Conservation (phyloP, 139 green algal species). For the Chlorella sp. region DNA sequence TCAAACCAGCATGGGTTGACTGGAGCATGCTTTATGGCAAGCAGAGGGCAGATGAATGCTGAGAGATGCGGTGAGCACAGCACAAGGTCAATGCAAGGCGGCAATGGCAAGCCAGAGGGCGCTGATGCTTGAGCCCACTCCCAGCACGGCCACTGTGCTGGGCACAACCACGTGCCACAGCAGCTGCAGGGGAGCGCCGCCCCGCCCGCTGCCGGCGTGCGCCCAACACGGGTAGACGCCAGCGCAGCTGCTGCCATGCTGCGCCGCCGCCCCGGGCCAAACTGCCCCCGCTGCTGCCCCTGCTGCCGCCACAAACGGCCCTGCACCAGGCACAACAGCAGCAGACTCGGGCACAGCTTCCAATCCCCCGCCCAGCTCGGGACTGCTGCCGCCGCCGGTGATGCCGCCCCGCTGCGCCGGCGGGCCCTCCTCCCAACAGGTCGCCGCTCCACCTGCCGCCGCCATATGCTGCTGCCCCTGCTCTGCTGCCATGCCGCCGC, state of each 20-base stretch:
- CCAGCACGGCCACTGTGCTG: conserved; percentile 37
- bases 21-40: too few species aligned
- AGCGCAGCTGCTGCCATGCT: neutral
- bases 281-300: too few species aligned
- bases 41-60: too few species aligned
- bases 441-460: neutral
- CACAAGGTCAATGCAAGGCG: neutral
- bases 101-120: conserved; percentile 36
- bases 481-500: neutral
- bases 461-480: neutral
- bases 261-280: neutral
- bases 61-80: too few species aligned
- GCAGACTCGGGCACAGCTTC: neutral
- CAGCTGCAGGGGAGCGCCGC: neutral
- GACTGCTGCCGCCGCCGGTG: neutral
- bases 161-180: conserved; percentile 43
- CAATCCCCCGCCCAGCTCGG: neutral
- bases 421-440: neutral
- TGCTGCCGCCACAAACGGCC: neutral
- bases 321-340: neutral
- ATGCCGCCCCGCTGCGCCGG: neutral
- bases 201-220: neutral
- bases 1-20: too few species aligned
- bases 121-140: conserved; percentile 25
- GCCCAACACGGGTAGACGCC: neutral